A percentile compares a stretch with the other conserved stretches of the same genome.
These are phyloP conservation scores for Medicago arabica DNA, from an alignment of 306 rosid species.

Conservation along the genomic window DNA sequence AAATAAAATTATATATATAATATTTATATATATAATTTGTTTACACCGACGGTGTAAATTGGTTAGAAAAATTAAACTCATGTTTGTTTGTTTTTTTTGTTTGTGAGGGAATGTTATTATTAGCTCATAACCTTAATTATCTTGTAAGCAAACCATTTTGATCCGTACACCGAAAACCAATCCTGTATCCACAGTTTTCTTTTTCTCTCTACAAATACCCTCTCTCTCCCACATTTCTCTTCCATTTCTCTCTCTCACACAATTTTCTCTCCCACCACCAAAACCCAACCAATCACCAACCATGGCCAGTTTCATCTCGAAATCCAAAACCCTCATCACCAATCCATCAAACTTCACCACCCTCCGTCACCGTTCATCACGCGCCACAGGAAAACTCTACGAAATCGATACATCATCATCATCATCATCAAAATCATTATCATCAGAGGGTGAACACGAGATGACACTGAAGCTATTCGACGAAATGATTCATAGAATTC, in stretches of 20 bases:
- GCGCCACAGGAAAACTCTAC: conserved; percentile 40
- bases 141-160: neutral
- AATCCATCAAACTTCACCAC: neutral
- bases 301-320: conserved; percentile 20
- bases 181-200: neutral
- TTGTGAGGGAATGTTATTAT: too few relatives aligned
- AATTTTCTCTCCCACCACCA: conserved; percentile 3
- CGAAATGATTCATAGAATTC: conserved; percentile 62
- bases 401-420: conserved; percentile 53
- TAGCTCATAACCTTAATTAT: too few relatives aligned
- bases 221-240: neutral
- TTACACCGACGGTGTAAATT: too few relatives aligned
- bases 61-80: too few relatives aligned
- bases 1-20: too few relatives aligned
- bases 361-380: conserved; percentile 37
- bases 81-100: too few relatives aligned
- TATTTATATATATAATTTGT: too few relatives aligned
- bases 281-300: neutral
- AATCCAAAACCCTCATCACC: neutral
- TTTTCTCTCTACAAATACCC: neutral
- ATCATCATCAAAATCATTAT: neutral
- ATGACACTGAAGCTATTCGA: conserved; percentile 64
- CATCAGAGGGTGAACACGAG: conserved; percentile 47
- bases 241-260: neutral
- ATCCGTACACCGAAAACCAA: neutral